Evolutionary conservation across 2,329 filamentous ascomycete genomes (phyloP), one percentile per base, ranked within the genome.

Genomic region (Penicillium sp.): DNA sequence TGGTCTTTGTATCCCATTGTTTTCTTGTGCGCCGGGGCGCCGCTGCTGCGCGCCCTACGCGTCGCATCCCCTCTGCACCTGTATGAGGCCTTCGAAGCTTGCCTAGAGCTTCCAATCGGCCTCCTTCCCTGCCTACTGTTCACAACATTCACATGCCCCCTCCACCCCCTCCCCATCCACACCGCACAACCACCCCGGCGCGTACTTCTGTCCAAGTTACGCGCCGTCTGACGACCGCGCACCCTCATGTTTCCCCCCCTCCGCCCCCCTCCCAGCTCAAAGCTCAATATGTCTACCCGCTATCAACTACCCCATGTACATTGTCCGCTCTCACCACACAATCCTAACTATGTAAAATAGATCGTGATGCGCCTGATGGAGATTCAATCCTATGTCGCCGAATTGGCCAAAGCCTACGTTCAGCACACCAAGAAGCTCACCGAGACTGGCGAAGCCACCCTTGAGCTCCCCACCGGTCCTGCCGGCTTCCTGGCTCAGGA

Each of bases 351-450:
- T 45, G 54, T 44, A 4, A 44, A 55, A 24, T 71, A 93, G 89
- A 86, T 93, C 61, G 84, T 90, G 65, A 82, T 89, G 67, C 85
- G 90, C 52, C 86, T 96, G 61, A 85, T 88, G 60, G 89, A 88
- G 54, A 88, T 97, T 47, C 85, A 92, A 67, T 85, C 87, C 56
- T 83, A 91, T 39, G 86, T 96, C 70, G 87, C 89, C 68, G 87
- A 87, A 55, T 87, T 96, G 65, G 88, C 89, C 60, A 83, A 85
- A 67, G 90, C 92, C 64, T 96, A 96, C 76, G 84, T 95, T 68
- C 88, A 90, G 70, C 91, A 96, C 79, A 92, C 89, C 64, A 91
- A 92, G 72, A 86, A 90, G 7, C 84, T 96, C 45, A 83, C 96
- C 24, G 87, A 87, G 40, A 62, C 85, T 83, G 77, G 81, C 76